These are phyloP conservation scores for Aspergillus wentii DNA, from an alignment of 495 filamentous ascomycete species.

Conservation along the genomic window DNA sequence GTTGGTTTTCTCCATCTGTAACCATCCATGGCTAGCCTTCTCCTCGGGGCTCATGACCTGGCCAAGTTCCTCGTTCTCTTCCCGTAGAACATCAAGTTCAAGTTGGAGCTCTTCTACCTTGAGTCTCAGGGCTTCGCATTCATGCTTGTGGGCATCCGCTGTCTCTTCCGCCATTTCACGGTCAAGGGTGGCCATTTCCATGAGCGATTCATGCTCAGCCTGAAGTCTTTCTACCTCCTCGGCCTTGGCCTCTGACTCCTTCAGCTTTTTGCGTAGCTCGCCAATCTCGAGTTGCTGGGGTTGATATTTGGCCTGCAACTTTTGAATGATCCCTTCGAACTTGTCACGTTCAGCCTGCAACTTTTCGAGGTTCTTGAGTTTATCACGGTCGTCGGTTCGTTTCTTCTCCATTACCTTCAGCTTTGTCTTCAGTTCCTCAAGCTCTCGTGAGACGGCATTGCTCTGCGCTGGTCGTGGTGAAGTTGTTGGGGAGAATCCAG, in stretches of 20 bases:
- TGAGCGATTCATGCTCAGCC: constrained; percentile 73
- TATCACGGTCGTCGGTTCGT: constrained; percentile 80
- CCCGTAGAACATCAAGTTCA: constrained; percentile 79
- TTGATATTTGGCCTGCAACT: constrained; percentile 84
- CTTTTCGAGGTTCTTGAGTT: constrained; percentile 71
- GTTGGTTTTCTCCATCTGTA: constrained; percentile 87
- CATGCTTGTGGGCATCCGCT: constrained; percentile 71
- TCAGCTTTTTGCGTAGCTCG: constrained; percentile 69
- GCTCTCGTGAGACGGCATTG: constrained; percentile 54
- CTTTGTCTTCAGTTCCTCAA: constrained; percentile 76
- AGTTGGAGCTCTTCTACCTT: constrained; percentile 80
- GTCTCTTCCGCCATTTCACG: constrained; percentile 96
- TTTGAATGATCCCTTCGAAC: constrained; percentile 85
- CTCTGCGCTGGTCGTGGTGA: constrained; percentile 25
- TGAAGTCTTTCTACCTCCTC: constrained; percentile 68
- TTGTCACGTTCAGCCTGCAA: constrained; percentile 77
- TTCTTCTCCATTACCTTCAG: constrained; percentile 78
- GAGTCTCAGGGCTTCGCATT: constrained; percentile 70
- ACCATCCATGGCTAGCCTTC: constrained; percentile 75
- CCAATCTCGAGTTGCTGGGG: constrained; percentile 76
- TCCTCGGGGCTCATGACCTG: constrained; percentile 87
- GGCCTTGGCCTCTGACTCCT: constrained; percentile 64
- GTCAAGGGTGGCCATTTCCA: constrained; percentile 88
- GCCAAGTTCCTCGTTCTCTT: constrained; percentile 79
- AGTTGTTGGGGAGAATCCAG: constrained; percentile 18